Evolutionary conservation across 169 alveolate genomes (phyloP).

Genomic region (Eimeria necatrix): DNA sequence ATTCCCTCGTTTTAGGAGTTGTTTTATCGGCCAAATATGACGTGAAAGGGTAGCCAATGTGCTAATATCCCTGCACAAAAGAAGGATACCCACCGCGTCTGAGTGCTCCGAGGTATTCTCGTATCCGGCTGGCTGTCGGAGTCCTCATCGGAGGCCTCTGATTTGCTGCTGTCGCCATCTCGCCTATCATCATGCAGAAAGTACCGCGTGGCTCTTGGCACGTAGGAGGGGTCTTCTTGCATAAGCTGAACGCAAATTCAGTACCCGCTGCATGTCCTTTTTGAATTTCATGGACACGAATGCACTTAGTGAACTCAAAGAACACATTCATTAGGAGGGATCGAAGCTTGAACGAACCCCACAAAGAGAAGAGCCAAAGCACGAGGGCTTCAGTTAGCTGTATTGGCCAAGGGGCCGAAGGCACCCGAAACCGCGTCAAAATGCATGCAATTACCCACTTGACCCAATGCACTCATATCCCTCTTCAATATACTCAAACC

Average conservation of each 20-base stretch:
- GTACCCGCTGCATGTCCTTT: not conserved
- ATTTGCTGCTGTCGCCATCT: slow-evolving; percentile 1
- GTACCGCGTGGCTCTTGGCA: slow-evolving; percentile 73
- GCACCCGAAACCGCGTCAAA: too few relatives aligned
- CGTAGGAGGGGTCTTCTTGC: slow-evolving; percentile 77
- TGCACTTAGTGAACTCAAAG: too few relatives aligned
- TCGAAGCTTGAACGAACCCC: not conserved
- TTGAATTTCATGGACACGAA: too few relatives aligned
- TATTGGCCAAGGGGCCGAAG: too few relatives aligned
- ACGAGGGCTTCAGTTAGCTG: not conserved
- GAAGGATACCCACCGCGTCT: slow-evolving; percentile 10
- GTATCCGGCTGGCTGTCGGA: slow-evolving; percentile 18
- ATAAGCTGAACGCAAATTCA: slow-evolving; percentile 60
- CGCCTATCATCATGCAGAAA: slow-evolving; percentile 79
- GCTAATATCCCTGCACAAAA: not conserved
- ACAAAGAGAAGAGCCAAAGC: not conserved
- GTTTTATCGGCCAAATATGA: too few relatives aligned
- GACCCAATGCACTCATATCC: too few relatives aligned
- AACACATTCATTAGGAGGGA: not conserved
- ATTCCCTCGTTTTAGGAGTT: too few relatives aligned
- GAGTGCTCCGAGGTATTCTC: not conserved
- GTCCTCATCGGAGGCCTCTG: not conserved
- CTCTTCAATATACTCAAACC: not conserved
- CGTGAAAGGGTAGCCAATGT: not conserved
- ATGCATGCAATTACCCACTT: too few relatives aligned